These are phyloP conservation scores for Mrakia frigida DNA, from an alignment of 768 basidiomycete genomes.

Conservation along the genomic window DNA sequence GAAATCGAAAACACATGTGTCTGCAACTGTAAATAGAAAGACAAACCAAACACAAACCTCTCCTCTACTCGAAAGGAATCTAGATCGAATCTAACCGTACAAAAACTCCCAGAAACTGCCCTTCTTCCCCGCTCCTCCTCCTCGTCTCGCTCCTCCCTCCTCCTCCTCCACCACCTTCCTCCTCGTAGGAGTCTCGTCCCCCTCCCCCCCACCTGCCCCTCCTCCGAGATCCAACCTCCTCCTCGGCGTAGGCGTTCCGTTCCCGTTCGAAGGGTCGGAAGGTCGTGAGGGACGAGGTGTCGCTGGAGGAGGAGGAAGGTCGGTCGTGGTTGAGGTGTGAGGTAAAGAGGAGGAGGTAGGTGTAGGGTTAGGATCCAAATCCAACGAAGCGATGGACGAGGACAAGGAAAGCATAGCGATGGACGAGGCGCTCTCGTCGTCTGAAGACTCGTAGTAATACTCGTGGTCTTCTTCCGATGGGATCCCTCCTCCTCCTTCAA, in stretches of 20 bases:
- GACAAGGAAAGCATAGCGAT: slow-evolving; percentile 18
- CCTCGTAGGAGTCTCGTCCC: slow-evolving; percentile 19
- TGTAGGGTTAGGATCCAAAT: not conserved
- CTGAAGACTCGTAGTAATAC: slow-evolving; percentile 21
- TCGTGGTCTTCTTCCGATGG: slow-evolving; percentile 15
- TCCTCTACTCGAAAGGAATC: no score
- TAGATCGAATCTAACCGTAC: not conserved
- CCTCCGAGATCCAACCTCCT: not conserved
- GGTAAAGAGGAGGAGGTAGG: not conserved
- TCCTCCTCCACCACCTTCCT: not conserved
- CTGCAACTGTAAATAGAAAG: no score
- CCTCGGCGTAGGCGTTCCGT: slow-evolving; percentile 8
- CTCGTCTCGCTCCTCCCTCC: not conserved
- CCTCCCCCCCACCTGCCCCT: not conserved
- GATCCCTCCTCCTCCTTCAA: not conserved
- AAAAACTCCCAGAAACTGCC: slow-evolving; percentile 28
- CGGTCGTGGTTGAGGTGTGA: not conserved
- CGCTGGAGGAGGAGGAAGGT: not conserved
- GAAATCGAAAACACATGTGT: no score
- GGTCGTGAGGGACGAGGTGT: not conserved
- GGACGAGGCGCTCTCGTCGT: slow-evolving; percentile 30
- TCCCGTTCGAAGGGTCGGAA: not conserved
- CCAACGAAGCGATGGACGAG: slow-evolving; percentile 17
- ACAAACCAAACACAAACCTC: no score
- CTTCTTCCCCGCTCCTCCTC: slow-evolving; percentile 9